Base-by-base conservation (phyloP, 1,284 basidiomycete species). In the Pseudozyma pruni region DNA sequence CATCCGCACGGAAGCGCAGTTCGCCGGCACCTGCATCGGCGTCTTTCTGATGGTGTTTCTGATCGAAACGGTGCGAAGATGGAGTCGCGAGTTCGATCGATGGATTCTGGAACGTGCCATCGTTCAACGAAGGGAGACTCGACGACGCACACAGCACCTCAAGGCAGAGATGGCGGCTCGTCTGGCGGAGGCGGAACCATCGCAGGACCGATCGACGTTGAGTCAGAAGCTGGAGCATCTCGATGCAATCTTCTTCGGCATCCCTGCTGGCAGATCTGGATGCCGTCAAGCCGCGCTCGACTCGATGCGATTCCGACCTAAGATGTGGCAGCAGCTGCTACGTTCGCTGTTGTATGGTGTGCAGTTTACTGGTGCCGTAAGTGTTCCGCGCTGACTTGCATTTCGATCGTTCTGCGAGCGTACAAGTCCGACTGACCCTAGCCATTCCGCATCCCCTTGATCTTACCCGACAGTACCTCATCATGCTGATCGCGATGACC, bases 401-500 rank as follows among this genome's bases (percentile, higher is more conserved):
- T 16, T 34, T 32, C 9, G 17, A 7, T 5, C 13, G n/a, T n/a
- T 10, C 31, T 19, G 27, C 19, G 16, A 49, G 16, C 37, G 22
- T 20, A 14, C 19, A 20, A 33, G 5, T 41, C 49, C 49, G 42
- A 44, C 46, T 5, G 25, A 16, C n/a, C 16, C 23, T 34, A 10
- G 9, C n/a, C 22, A 37, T 38, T 14, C 17, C 14, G 9, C 20
- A 6, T 33, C 11, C 0, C 17, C 31, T 41, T 40, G 19, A 25
- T 1, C 37, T 13, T 27, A 10, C n/a, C 9, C 48, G 17, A 42
- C 39, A 73, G 52, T 80, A 80, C 54, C 44, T 80, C 33, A 44
- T 80, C 50, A 80, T 80, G 78, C 55, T 80, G 27, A 74, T 78
- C 38, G 67, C 72, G 20, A 80, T 80, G 78, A 71, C 75, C 14